Evolutionary conservation across 805 yeast species (phyloP).

Genomic region (Clavispora phyllophila): DNA sequence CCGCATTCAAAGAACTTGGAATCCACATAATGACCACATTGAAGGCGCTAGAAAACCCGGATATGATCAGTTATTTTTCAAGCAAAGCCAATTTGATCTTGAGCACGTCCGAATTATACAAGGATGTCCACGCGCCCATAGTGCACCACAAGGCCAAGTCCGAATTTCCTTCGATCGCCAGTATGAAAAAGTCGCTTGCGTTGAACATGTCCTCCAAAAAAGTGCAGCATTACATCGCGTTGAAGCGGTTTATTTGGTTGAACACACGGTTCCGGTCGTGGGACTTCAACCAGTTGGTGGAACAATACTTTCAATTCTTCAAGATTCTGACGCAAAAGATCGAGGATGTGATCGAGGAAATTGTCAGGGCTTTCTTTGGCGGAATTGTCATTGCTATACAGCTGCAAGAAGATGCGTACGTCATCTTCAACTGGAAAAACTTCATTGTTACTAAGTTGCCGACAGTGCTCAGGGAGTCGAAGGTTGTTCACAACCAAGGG

Average conservation of each 20-base stretch:
- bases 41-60: not conserved
- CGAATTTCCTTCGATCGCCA: not conserved
- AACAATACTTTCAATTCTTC: slow-evolving; percentile 5
- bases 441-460: slow-evolving; percentile 29
- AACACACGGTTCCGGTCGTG: slow-evolving; percentile 19
- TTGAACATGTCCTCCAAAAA: slow-evolving; percentile 8
- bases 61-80: slow-evolving; percentile 4
- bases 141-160: not conserved
- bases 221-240: slow-evolving; percentile 12
- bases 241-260: slow-evolving; percentile 28
- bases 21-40: slow-evolving; percentile 1
- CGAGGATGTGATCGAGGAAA: slow-evolving; percentile 12
- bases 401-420: slow-evolving; percentile 19
- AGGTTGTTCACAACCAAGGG: slow-evolving; percentile 3
- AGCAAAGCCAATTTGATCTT: slow-evolving; percentile 4
- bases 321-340: slow-evolving; percentile 8
- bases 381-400: slow-evolving; percentile 16
- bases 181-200: not conserved
- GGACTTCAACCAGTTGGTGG: slow-evolving; percentile 14
- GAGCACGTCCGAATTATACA: slow-evolving; percentile 3
- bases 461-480: slow-evolving; percentile 16
- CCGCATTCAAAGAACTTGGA: slow-evolving; percentile 3
- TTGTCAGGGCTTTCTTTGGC: slow-evolving; percentile 18
- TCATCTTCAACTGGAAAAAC: slow-evolving; percentile 31
- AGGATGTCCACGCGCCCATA: not conserved